These are phyloP conservation scores for Sistotremastrum niveocremeum DNA, from an alignment of 768 basidiomycete genomes.

Conservation along the genomic window DNA sequence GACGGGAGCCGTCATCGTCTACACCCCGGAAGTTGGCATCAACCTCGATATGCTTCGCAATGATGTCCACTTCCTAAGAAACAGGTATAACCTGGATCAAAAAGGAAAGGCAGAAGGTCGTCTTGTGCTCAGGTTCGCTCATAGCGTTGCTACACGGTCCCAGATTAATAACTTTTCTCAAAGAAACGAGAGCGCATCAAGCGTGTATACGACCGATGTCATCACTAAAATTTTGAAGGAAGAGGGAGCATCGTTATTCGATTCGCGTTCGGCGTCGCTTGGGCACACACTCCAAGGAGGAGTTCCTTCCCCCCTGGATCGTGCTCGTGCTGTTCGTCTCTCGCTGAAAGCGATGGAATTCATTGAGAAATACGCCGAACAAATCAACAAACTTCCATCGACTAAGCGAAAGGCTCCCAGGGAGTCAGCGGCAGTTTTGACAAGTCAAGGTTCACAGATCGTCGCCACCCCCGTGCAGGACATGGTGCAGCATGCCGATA, in stretches of 20 bases:
- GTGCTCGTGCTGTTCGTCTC: slow-evolving; percentile 79
- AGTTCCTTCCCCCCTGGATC: slow-evolving; percentile 88
- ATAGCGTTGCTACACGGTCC: too few species aligned
- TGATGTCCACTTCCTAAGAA: slow-evolving; percentile 82
- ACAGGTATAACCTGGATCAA: slow-evolving; percentile 71
- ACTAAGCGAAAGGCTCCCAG: slow-evolving; percentile 41
- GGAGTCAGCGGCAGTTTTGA: slow-evolving; percentile 80
- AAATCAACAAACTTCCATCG: slow-evolving; percentile 33
- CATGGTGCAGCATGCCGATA: slow-evolving; percentile 79
- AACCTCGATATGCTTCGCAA: slow-evolving; percentile 63
- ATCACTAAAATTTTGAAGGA: slow-evolving; percentile 91
- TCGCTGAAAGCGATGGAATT: slow-evolving; percentile 90
- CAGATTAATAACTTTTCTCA: background rate
- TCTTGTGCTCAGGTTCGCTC: slow-evolving; percentile 71
- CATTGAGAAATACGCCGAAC: slow-evolving; percentile 68
- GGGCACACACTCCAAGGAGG: slow-evolving; percentile 97
- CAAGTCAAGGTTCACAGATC: slow-evolving; percentile 71
- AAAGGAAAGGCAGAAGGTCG: slow-evolving; percentile 89
- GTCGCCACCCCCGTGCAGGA: slow-evolving; percentile 76
- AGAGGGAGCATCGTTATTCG: slow-evolving; percentile 86
- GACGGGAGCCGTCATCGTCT: slow-evolving; percentile 87
- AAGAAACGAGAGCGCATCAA: slow-evolving; percentile 79
- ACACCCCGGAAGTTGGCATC: slow-evolving; percentile 88
- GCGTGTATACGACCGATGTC: slow-evolving; percentile 82
- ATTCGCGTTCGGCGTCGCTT: slow-evolving; percentile 88